These are phyloP conservation scores for Aspergillus eucalypticola DNA, from an alignment of 2,329 filamentous ascomycete genomes.

Conservation along the genomic window DNA sequence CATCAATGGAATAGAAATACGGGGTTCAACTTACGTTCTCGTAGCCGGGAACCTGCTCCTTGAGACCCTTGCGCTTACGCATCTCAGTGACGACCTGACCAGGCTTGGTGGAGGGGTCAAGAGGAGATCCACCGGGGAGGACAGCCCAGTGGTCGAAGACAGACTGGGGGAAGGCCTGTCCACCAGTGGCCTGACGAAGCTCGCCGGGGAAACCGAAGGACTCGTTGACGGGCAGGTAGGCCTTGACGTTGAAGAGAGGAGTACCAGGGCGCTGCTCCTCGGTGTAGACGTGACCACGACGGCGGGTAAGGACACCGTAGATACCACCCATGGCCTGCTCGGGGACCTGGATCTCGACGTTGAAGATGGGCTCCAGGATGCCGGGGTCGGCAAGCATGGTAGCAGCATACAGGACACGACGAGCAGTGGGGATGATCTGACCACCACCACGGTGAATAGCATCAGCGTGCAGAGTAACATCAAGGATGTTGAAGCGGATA, in stretches of 20 bases:
- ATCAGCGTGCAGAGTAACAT: constrained; percentile 99
- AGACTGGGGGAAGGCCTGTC: constrained; percentile 98
- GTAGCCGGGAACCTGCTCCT: constrained; percentile 88
- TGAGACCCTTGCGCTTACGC: constrained; percentile 99
- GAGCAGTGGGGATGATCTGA: constrained; percentile 96
- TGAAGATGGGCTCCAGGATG: constrained; percentile 95
- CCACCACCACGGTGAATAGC: constrained; percentile 99
- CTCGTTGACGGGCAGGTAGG: constrained; percentile 93
- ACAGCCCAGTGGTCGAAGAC: constrained; percentile 99
- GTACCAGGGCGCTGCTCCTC: constrained; percentile 98
- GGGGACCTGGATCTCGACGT: constrained; percentile 98
- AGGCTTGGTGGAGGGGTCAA: constrained; percentile 79
- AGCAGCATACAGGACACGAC: constrained; percentile 95
- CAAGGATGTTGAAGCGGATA: constrained; percentile 97
- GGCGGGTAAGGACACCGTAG: constrained; percentile 96
- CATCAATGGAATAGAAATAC: background rate
- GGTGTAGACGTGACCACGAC: constrained; percentile 98
- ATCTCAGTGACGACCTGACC: constrained; percentile 82
- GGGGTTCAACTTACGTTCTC: constrained; percentile 76
- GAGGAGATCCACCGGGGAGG: constrained; percentile 87
- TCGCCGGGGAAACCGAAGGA: constrained; percentile 99
- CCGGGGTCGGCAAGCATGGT: constrained; percentile 86
- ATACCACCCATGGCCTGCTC: constrained; percentile 99
- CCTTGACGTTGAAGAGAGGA: constrained; percentile 99
- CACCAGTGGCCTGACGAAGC: constrained; percentile 87